Base-by-base conservation (phyloP, 2,329 filamentous ascomycete genomes). In the Bertia moriformis region DNA sequence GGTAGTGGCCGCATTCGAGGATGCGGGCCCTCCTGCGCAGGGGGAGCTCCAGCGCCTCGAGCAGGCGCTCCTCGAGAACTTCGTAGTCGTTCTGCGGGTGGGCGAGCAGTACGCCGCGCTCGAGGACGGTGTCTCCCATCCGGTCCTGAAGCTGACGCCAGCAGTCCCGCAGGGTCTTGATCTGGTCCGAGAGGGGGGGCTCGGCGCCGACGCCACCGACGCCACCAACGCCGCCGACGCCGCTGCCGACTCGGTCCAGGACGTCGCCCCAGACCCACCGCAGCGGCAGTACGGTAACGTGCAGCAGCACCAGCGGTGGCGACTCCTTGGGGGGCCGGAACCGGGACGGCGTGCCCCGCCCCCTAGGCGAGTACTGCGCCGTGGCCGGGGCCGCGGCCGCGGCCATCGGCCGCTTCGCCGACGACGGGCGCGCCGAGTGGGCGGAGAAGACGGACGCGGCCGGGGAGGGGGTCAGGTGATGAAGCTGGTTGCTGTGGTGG, bases 71-170 rank as follows among this genome's bases (percentile, higher is more conserved):
- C 57, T 89, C 82, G 0, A 91, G 67, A 41, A 85, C 60, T 54
- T 88, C 83, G 49, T 83, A 89, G 53, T 88, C 83, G 41, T 80
- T 79, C 47, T 83, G 73, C 1, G 84, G 84, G 51, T 91, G 85
- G 2, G 82, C 74, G 4, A 91, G 67, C 33, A 91, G 62, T 22
- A 91, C 68, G 2, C 82, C 84, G 17, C 84, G 70, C 51, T 83
- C 71, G 45, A 83, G 67, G 10, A 87, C 74, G 0, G 81, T 84
- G 38, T 86, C 81, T 1, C 74, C 75, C 3, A 84, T 65, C 42
- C 81, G 78, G 39, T 83, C 77, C 45, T 78, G 74, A 2, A 89
- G 61, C 42, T 80, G 61, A 36, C 71, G 69, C 71, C 77, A 83
- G 20, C 74, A 73, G 44, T 76, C 71, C 18, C 66, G 69, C n/a